Evolutionary conservation across 345 rosid species (phyloP).

Genomic region (Bruguiera sexangula): DNA sequence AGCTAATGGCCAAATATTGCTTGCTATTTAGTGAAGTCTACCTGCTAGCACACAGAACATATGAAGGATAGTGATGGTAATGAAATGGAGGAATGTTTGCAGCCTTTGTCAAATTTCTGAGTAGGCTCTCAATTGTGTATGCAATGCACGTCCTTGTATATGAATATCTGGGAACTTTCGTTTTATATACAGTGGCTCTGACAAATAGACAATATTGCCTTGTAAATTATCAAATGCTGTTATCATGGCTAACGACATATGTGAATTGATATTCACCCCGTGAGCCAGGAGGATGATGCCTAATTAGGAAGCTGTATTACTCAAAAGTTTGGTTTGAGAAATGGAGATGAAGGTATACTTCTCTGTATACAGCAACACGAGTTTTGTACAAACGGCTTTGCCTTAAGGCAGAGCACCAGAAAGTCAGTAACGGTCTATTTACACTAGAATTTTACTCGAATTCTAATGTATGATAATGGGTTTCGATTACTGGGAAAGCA

Average conservation of each 20-base stretch:
- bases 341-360: too few species aligned
- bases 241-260: not conserved
- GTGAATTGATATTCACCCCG: too few species aligned
- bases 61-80: not conserved
- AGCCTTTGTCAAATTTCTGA: constrained; percentile 12
- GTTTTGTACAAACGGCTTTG: too few species aligned
- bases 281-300: too few species aligned
- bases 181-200: not conserved
- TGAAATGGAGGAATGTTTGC: constrained; percentile 14
- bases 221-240: constrained; percentile 10
- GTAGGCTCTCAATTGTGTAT: constrained; percentile 22
- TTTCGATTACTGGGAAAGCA: too few species aligned
- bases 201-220: constrained; percentile 5
- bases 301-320: too few species aligned
- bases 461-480: too few species aligned
- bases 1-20: constrained; percentile 11
- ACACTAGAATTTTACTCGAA: too few species aligned
- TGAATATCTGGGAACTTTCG: not conserved
- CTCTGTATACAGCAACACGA: too few species aligned
- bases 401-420: too few species aligned
- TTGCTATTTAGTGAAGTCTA: constrained; percentile 6
- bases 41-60: constrained; percentile 12
- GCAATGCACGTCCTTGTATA: constrained; percentile 14
- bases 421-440: too few species aligned
- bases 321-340: too few species aligned